A percentile compares a stretch with the other conserved stretches of the same genome.
Conservation (phyloP, 106 monocot genomes). For the Xerophyta viscosa region DNA sequence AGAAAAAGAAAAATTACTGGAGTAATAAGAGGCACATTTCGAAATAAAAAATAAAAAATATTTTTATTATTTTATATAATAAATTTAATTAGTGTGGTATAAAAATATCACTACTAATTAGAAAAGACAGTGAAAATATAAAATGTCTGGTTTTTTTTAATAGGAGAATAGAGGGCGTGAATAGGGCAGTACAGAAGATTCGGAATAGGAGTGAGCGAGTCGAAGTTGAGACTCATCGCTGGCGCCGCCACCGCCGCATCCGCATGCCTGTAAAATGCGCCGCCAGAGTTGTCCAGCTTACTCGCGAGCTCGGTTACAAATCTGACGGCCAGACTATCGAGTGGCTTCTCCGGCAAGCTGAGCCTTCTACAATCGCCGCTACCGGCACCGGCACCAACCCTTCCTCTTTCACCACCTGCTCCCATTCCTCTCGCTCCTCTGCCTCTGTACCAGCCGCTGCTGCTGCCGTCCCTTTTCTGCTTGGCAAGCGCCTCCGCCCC, state of each 20-base stretch:
- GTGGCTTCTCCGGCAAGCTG: constrained; percentile 67
- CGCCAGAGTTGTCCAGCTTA: constrained; percentile 75
- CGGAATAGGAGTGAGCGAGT: constrained; percentile 76
- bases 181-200: constrained; percentile 7
- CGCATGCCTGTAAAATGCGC: constrained; percentile 89
- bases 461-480: constrained; percentile 34
- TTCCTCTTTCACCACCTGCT: constrained; percentile 38
- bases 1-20: no score
- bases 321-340: constrained; percentile 91
- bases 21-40: no score
- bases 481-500: constrained; percentile 37
- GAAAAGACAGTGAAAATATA: no score
- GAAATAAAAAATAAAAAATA: no score
- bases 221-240: no score
- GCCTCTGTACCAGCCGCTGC: constrained; percentile 9
- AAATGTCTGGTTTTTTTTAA: no score
- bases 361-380: constrained; percentile 69
- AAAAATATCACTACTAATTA: no score
- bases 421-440: constrained; percentile 5
- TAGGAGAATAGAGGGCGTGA: no score
- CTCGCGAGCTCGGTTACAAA: constrained; percentile 81
- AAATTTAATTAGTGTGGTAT: no score
- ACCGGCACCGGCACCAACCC: constrained; percentile 75
- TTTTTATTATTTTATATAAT: no score
- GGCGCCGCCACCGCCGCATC: constrained; percentile 66